phyloP scores from a whole-genome alignment of 2,329 filamentous ascomycete species.

The Daldinia sp. region DNA sequence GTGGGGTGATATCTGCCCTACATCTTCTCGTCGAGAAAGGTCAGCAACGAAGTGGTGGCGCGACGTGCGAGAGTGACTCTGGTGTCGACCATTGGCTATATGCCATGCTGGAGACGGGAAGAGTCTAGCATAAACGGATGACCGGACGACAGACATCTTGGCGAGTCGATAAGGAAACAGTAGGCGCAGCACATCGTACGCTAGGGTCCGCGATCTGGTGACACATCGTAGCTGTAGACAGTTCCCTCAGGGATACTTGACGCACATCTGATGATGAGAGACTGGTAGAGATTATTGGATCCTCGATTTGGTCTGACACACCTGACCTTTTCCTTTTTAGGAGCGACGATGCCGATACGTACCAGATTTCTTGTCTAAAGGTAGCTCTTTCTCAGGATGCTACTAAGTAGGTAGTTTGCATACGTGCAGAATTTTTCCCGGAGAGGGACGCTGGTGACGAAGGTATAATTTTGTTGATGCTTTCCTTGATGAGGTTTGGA shows the following conservation, averaged over 20 bases:
- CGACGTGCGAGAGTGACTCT: slow-evolving; percentile 30
- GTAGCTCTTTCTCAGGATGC: slow-evolving; percentile 16
- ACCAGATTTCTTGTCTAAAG: slow-evolving; percentile 21
- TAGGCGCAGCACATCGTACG: slow-evolving; percentile 36
- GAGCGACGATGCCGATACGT: slow-evolving; percentile 34
- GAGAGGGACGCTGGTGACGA: slow-evolving; percentile 12
- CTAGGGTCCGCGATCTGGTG: slow-evolving; percentile 36
- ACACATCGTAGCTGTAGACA: slow-evolving; percentile 35
- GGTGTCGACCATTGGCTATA: slow-evolving; percentile 35
- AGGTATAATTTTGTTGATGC: slow-evolving; percentile 13
- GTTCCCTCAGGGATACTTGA: slow-evolving; percentile 36
- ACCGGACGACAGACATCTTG: slow-evolving; percentile 33
- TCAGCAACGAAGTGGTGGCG: slow-evolving; percentile 39
- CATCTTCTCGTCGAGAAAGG: slow-evolving; percentile 34
- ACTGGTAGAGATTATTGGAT: slow-evolving; percentile 34
- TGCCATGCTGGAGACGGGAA: slow-evolving; percentile 29
- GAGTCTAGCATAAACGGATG: slow-evolving; percentile 35
- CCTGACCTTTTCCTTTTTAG: slow-evolving; percentile 38
- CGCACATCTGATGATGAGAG: slow-evolving; percentile 37
- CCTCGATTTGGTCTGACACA: slow-evolving; percentile 38
- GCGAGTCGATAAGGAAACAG: slow-evolving; percentile 37
- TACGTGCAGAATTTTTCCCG: slow-evolving; percentile 24
- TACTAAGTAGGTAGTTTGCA: slow-evolving; percentile 9
- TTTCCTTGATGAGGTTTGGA: slow-evolving; percentile 28
- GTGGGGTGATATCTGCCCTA: slow-evolving; percentile 40